Conservation (phyloP, 306 rosid genomes). For the Vigna mungo region DNA sequence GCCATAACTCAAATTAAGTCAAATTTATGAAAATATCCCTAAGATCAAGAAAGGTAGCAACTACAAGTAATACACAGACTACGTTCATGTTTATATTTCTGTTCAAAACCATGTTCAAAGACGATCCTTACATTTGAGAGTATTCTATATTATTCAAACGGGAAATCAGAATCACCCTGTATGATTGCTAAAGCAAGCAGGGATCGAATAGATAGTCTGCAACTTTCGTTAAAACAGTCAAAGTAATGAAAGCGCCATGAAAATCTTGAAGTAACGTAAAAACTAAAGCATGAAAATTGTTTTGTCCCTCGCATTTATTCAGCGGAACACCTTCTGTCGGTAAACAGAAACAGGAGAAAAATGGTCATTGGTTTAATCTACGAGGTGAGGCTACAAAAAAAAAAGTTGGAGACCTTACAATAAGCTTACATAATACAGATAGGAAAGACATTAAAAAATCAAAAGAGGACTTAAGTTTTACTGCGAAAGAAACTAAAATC, state of each 20-base stretch:
- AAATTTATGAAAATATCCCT: neutral
- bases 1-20: neutral
- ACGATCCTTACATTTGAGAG: no score
- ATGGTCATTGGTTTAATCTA: neutral
- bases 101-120: no score
- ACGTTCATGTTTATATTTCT: no score
- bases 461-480: conserved; percentile 29
- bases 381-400: conserved; percentile 34
- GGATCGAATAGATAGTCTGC: neutral
- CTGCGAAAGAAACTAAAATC: conserved; percentile 45
- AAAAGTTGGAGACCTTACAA: conserved; percentile 18
- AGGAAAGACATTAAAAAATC: neutral
- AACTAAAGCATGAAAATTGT: neutral
- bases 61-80: neutral
- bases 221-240: neutral
- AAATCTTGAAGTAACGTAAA: conserved; percentile 3
- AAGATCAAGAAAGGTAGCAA: neutral
- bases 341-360: conserved; percentile 24
- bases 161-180: no score
- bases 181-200: neutral
- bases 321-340: neutral
- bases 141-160: no score
- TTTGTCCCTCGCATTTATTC: conserved; percentile 33
- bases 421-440: conserved; percentile 52
- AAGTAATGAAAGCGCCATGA: neutral